Evolutionary conservation across 371 early-diverging fungal genomes (phyloP), one percentile per base, ranked within the genome.

Genomic region (Dichotomocladium elegans): DNA sequence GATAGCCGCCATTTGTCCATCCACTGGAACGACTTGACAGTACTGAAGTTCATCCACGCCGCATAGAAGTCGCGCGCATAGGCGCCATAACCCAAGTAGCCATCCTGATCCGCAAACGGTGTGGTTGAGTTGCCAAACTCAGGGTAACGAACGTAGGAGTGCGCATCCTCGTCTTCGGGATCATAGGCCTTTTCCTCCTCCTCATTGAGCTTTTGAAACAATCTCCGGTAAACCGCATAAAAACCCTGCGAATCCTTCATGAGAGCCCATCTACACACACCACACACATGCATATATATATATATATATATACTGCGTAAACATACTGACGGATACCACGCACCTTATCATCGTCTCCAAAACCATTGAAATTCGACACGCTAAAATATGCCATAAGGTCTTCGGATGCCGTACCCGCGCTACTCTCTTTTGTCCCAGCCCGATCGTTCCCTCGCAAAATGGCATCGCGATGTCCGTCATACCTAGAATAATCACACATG

Each of bases 11-110:
- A 92, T 58, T 92, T 87, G 65, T 98, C 99, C 50, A 76, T 78
- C 96, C 95, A 95, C 21, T 80, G 74, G 63, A 97, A 98, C 7
- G 88, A 84, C 66, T 93, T 93, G 35, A 68, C 70, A 2, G 90
- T 80, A 1, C 85, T 66, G 57, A 95, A 97, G 10, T 77, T 81
- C 28, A 73, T 62, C 90, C 90, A 94, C 22, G 80, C 81, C 27
- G 69, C 77, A 64, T 94, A 94, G 60, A 94, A 94, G 49, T 85
- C 81, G 14, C 77, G 68, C 12, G 58, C 74, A 51, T 66, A 70
- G 0, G 47, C 64, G 5, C 74, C 70, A 33, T 70, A 74, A 2
- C 69, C 65, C 2, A 55, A 49, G 25, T 68, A 68, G 2, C 63
- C 68, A 44, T 71, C 64, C n/a, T 59, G 55, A 46, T 66, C 72